phyloP scores from a whole-genome alignment of 2,329 filamentous ascomycete species.

The Endocalyx cinctus region DNA sequence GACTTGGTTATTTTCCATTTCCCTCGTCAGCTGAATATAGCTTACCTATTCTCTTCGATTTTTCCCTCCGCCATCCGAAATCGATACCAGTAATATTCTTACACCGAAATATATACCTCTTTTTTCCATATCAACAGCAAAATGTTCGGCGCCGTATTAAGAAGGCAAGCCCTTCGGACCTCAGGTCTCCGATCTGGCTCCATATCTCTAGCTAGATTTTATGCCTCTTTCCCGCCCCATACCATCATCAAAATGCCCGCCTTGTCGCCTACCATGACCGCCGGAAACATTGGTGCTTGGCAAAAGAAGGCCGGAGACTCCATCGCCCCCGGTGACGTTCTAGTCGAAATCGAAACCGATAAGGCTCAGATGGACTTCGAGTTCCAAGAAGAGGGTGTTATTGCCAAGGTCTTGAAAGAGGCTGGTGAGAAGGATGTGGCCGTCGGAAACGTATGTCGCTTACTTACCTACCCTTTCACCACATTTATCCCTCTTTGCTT shows the following conservation, averaged over 20 bases:
- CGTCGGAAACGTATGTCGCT: constrained; percentile 88
- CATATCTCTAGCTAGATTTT: constrained; percentile 56
- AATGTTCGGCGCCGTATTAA: constrained; percentile 61
- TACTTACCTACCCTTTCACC: constrained; percentile 3
- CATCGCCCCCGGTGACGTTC: constrained; percentile 85
- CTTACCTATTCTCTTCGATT: too few relatives aligned
- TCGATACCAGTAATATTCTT: too few relatives aligned
- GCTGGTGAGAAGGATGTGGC: constrained; percentile 90
- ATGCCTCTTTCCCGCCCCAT: constrained; percentile 88
- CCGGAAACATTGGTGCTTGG: constrained; percentile 94
- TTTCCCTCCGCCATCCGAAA: too few relatives aligned
- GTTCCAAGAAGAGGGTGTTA: constrained; percentile 94
- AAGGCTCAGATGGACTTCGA: constrained; percentile 99
- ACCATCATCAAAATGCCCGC: constrained; percentile 97
- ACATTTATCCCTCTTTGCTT: constrained; percentile 4
- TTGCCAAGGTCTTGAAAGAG: constrained; percentile 92
- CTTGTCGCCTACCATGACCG: constrained; percentile 94
- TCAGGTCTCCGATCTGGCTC: constrained; percentile 47
- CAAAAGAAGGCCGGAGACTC: constrained; percentile 93
- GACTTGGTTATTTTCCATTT: too few relatives aligned
- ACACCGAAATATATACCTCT: too few relatives aligned
- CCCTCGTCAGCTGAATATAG: too few relatives aligned
- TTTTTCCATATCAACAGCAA: constrained; percentile 22
- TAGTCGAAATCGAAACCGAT: constrained; percentile 98
- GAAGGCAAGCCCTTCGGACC: constrained; percentile 47